Base-by-base conservation (phyloP, 495 filamentous ascomycete species). In the Xylaria scruposa region DNA sequence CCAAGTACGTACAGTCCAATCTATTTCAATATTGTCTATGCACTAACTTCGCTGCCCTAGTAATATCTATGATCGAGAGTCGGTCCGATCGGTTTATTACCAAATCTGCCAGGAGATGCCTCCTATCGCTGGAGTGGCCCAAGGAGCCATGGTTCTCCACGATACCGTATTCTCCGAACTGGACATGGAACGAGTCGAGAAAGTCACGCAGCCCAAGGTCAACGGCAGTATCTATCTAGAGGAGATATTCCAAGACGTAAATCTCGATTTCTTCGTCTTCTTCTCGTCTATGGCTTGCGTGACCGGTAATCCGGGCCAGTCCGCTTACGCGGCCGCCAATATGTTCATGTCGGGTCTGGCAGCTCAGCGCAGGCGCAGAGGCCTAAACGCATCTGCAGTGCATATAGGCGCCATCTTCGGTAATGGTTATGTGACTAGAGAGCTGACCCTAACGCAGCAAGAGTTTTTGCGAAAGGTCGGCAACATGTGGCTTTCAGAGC, bases 351-450 rank as follows among this genome's bases (percentile, higher is more conserved):
- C 19, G 8, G 10, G 33, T 0, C 29, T 68, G 0, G 66, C 40
- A 40, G 65, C 47, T 21, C n/a, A 40, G 10, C 29, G 10, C 29
- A 15, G 46, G 10, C 24, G 24, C 21, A 26, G 24, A 29, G 26
- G 83, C 62, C 61, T 87, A 2, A 79, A 82, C 4, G 83, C 78
- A 0, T 82, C 84, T 6, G 81, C 81, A 3, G 76, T 89, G 31
- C 63, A 86, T 29, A 83, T 88, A 42, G 84, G 82, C 0, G 70
- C 72, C 0, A 75, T 88, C 26, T 67, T 82, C 0, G 86, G 84
- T 0, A 75, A 78, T 38, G 85, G 86, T 0, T 86, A 85, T 75
- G 75, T 73, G 71, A 73, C 66, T 9, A 71, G 75, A n/a, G 51
- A 75, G 21, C 4, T 59, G 15, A 68, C 9, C 72, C 73, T 53